phyloP scores from a whole-genome alignment of 768 basidiomycete species.

The Mycena maculata region DNA sequence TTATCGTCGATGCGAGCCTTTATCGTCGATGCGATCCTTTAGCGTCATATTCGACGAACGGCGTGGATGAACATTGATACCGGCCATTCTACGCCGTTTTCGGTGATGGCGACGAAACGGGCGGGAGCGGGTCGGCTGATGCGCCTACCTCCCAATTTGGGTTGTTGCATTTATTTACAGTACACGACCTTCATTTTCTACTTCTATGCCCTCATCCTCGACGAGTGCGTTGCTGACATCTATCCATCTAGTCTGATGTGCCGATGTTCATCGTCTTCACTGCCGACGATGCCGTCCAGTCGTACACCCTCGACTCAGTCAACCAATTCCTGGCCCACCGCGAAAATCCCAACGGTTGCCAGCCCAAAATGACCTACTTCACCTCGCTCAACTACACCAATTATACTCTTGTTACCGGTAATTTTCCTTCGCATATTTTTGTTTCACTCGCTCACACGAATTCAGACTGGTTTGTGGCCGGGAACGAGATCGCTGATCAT shows the following conservation, averaged over 20 bases:
- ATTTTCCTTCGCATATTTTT: not conserved
- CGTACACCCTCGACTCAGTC: constrained; percentile 77
- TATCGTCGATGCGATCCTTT: no score
- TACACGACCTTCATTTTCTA: no score
- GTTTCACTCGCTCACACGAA: not conserved
- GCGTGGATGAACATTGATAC: no score
- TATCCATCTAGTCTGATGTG: constrained; percentile 3
- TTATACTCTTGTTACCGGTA: constrained; percentile 74
- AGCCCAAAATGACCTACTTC: constrained; percentile 80
- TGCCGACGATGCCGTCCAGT: constrained; percentile 81
- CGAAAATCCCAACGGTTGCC: constrained; percentile 80
- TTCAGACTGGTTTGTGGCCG: constrained; percentile 81
- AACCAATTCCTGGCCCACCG: constrained; percentile 81
- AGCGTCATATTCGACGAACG: no score
- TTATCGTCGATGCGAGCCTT: no score
- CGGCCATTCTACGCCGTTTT: no score
- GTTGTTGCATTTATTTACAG: no score
- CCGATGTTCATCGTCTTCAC: constrained; percentile 61
- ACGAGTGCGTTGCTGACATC: not conserved
- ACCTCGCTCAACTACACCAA: constrained; percentile 79
- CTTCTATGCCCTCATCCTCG: no score
- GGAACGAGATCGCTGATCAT: constrained; percentile 88
- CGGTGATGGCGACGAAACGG: no score
- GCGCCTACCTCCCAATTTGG: no score
- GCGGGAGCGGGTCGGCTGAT: no score